These are phyloP conservation scores for Pseudozyma sp. DNA, from an alignment of 1,284 basidiomycete species.

Conservation along the genomic window DNA sequence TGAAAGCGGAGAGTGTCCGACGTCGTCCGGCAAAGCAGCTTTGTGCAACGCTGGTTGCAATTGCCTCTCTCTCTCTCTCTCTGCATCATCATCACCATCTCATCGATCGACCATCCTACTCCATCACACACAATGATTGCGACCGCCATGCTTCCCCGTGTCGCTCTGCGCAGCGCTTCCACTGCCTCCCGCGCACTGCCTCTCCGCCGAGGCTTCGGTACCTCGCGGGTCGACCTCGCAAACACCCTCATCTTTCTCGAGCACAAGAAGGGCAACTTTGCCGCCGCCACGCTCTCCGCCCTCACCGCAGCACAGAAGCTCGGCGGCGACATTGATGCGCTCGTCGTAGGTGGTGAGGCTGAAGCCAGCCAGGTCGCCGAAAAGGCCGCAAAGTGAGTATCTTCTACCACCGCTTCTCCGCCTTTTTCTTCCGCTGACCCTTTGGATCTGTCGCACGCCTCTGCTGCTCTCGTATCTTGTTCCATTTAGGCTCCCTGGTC, in stretches of 20 bases:
- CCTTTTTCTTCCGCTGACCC: background rate
- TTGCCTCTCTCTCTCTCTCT: background rate
- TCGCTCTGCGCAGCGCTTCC: conserved; percentile 23
- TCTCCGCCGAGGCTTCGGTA: conserved; percentile 54
- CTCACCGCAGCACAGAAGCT: conserved; percentile 87
- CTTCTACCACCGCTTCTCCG: background rate
- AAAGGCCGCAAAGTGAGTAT: conserved; percentile 80
- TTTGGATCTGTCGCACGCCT: background rate
- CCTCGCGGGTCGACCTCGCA: conserved; percentile 57
- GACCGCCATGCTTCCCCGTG: conserved; percentile 34
- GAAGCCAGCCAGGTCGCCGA: conserved; percentile 79
- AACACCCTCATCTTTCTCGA: conserved; percentile 85
- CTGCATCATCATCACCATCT: conserved; percentile 11
- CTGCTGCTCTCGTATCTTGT: background rate
- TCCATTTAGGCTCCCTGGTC: conserved; percentile 71
- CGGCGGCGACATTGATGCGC: conserved; percentile 85
- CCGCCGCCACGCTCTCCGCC: conserved; percentile 86
- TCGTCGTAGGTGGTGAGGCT: conserved; percentile 81
- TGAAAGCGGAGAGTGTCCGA: conserved; percentile 23
- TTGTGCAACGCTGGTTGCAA: background rate
- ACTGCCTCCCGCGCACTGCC: conserved; percentile 20
- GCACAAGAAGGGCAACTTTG: conserved; percentile 84
- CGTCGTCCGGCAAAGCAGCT: conserved; percentile 16
- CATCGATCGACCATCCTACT: background rate
- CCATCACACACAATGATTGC: conserved; percentile 46